Conservation (phyloP, 1,284 basidiomycete species). For the Mycosarcoma maydis region DNA sequence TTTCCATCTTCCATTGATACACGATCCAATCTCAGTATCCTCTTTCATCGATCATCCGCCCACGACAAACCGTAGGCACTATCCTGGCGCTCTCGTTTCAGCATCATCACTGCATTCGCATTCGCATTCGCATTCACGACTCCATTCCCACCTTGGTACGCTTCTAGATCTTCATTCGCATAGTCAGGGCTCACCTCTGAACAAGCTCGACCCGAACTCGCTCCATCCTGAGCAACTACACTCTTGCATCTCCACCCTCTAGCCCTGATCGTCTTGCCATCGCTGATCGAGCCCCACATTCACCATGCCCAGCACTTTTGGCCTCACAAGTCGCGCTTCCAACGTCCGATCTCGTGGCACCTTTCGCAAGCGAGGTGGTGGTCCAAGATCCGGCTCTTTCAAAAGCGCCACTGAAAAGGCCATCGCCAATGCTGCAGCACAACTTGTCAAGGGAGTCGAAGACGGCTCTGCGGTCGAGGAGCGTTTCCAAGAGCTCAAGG, state of each 20-base stretch:
- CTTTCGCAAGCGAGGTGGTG: constrained; percentile 45
- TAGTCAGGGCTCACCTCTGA: neutral
- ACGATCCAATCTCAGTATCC: constrained; percentile 4
- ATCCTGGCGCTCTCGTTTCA: neutral
- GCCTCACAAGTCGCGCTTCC: constrained; percentile 43
- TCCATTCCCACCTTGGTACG: constrained; percentile 1
- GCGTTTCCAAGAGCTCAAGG: constrained; percentile 61
- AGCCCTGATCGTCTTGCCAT: too few species aligned
- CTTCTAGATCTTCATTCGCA: neutral
- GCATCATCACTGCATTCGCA: constrained; percentile 4
- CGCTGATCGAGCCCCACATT: too few species aligned
- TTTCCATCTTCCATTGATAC: neutral
- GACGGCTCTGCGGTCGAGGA: constrained; percentile 63
- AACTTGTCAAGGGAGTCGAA: constrained; percentile 54
- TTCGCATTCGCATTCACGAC: too few species aligned
- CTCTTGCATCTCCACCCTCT: too few species aligned
- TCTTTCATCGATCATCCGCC: neutral
- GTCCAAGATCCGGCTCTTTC: constrained; percentile 37
- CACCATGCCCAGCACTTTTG: constrained; percentile 45
- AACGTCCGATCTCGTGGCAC: constrained; percentile 40
- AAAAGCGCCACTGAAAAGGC: constrained; percentile 46
- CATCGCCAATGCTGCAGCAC: constrained; percentile 43
- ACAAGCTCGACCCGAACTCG: neutral
- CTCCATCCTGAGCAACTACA: too few species aligned
- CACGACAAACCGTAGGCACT: neutral